phyloP scores from a whole-genome alignment of 2,329 filamentous ascomycete species.

The Monosporascus sp. region DNA sequence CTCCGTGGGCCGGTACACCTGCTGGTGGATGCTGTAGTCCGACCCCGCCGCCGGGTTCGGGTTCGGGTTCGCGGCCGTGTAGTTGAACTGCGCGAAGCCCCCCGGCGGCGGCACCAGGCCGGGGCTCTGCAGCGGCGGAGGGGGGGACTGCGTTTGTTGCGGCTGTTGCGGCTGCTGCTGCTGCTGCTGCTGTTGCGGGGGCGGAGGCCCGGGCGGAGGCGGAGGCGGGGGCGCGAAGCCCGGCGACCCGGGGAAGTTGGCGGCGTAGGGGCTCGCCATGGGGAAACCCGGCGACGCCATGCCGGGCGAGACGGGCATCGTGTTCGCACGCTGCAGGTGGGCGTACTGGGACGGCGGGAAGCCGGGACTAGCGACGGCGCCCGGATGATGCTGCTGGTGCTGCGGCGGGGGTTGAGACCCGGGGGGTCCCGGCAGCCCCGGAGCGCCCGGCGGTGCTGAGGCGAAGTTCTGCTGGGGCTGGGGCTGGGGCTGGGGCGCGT shows the following conservation, averaged over 20 bases:
- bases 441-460: conserved; percentile 33
- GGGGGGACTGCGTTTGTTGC: conserved; percentile 23
- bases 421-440: conserved; percentile 35
- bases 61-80: conserved; percentile 17
- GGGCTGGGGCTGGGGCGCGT: conserved; percentile 26
- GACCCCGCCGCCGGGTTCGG: conserved; percentile 7
- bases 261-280: conserved; percentile 39
- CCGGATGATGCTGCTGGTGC: background rate
- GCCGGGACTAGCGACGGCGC: conserved; percentile 36
- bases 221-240: conserved; percentile 37
- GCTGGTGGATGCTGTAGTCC: conserved; percentile 61
- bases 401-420: background rate
- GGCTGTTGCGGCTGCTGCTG: conserved; percentile 10
- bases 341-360: conserved; percentile 39
- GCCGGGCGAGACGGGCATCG: conserved; percentile 41
- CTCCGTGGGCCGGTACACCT: conserved; percentile 66
- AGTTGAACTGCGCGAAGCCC: conserved; percentile 53
- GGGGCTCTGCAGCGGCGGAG: conserved; percentile 30
- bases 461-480: background rate
- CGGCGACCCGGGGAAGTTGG: conserved; percentile 41
- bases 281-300: conserved; percentile 34
- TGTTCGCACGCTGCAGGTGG: conserved; percentile 40
- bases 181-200: background rate
- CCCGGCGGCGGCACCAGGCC: conserved; percentile 42
- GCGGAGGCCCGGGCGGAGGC: conserved; percentile 4